These are phyloP conservation scores for Fragaria ananassa DNA, from an alignment of 306 rosid species.

Conservation along the genomic window DNA sequence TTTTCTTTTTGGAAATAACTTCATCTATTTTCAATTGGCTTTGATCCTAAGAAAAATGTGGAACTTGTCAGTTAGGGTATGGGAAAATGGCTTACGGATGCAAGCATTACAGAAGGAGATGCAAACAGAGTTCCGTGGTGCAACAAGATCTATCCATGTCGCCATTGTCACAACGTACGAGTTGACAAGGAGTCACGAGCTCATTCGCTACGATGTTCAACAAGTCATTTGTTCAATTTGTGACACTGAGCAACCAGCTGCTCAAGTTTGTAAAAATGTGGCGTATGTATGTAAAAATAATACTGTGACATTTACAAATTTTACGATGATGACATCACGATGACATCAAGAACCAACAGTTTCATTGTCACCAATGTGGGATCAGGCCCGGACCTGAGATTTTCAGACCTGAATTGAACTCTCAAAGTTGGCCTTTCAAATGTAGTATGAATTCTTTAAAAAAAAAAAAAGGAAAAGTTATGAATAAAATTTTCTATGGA, in stretches of 20 bases:
- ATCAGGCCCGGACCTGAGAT: too few species aligned
- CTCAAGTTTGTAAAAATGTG: slow-evolving; percentile 89
- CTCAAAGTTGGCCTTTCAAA: too few species aligned
- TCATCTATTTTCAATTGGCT: too few species aligned
- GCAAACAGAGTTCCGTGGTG: slow-evolving; percentile 86
- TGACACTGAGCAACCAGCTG: slow-evolving; percentile 86
- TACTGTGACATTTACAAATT: slow-evolving; percentile 79
- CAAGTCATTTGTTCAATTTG: slow-evolving; percentile 27
- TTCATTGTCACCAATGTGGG: too few species aligned
- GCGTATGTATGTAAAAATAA: slow-evolving; percentile 85
- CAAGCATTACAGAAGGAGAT: slow-evolving; percentile 84
- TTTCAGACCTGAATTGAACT: too few species aligned
- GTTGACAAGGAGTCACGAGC: neutral
- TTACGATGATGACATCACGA: slow-evolving; percentile 45
- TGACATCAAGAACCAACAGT: slow-evolving; percentile 23
- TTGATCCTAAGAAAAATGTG: too few species aligned
- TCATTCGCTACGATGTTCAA: too few species aligned
- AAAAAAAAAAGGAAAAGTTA: too few species aligned
- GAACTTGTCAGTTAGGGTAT: too few species aligned
- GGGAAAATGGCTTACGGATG: slow-evolving; percentile 39
- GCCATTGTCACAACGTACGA: slow-evolving; percentile 81
- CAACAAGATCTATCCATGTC: slow-evolving; percentile 78
- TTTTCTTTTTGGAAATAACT: too few species aligned
- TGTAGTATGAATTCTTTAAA: too few species aligned
- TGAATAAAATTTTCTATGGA: too few species aligned